Percentiles rank a stretch among this genome's conserved stretches.
phyloP scores from a whole-genome alignment of 2,329 filamentous ascomycete species.

The Aspergillus puulaauensis region DNA sequence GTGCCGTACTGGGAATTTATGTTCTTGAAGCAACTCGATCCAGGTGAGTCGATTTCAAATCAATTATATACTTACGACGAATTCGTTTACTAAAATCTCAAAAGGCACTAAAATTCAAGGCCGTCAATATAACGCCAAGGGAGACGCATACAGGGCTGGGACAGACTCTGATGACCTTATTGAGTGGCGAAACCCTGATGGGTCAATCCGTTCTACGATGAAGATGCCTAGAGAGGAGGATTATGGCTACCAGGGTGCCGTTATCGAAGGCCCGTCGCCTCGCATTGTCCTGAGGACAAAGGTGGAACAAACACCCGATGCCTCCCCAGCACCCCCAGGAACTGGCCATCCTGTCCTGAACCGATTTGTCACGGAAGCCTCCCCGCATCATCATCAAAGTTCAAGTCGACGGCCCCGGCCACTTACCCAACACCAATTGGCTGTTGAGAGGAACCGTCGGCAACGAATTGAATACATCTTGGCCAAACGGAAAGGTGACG shows the following conservation, averaged over 20 bases:
- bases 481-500: constrained; percentile 41
- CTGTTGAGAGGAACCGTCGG: constrained; percentile 49
- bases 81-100: constrained; percentile 1
- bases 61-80: neutral
- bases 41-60: neutral
- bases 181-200: constrained; percentile 9
- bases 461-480: constrained; percentile 50
- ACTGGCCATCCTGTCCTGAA: constrained; percentile 43
- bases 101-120: neutral
- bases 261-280: constrained; percentile 34
- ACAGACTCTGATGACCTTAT: constrained; percentile 7
- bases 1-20: constrained; percentile 5
- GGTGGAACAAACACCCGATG: constrained; percentile 44
- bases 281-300: constrained; percentile 47
- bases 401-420: constrained; percentile 45
- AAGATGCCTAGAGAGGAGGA: constrained; percentile 41
- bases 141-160: neutral
- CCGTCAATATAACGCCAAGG: neutral
- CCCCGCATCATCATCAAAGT: constrained; percentile 27
- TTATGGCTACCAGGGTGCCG: constrained; percentile 36
- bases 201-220: constrained; percentile 19
- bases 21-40: constrained; percentile 5
- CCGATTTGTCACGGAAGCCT: constrained; percentile 39
- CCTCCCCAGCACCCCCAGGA: constrained; percentile 45
- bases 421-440: constrained; percentile 51